Conservation (phyloP, 345 rosid species). For the Noccaea bulbosa region DNA sequence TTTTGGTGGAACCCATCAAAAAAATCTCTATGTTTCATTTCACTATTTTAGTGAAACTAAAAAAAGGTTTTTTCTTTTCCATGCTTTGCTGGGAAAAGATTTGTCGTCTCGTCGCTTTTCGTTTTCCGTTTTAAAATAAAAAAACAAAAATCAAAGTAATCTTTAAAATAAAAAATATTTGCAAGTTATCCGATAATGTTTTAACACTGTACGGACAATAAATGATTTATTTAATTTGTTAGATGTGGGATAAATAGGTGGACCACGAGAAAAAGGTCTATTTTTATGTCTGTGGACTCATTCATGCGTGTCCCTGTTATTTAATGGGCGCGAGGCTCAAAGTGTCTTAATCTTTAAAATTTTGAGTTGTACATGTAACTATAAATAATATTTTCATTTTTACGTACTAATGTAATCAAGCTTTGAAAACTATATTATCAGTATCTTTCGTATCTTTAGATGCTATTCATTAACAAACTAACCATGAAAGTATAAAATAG, state of each 20-base stretch:
- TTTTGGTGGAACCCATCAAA: conserved; percentile 33
- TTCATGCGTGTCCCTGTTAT: conserved; percentile 43
- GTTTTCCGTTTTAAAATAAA: conserved; percentile 1
- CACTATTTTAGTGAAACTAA: conserved; percentile 34
- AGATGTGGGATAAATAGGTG: conserved; percentile 46
- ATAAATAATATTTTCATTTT: no score
- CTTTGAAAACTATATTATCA: no score
- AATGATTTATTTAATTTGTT: conserved; percentile 14
- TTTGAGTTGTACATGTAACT: no score
- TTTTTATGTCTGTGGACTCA: conserved; percentile 34
- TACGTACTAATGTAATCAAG: no score
- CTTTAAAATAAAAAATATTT: neutral
- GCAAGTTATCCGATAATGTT: conserved; percentile 28
- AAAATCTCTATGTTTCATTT: conserved; percentile 11
- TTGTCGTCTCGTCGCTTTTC: conserved; percentile 45
- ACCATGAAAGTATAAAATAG: no score
- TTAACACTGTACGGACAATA: conserved; percentile 55
- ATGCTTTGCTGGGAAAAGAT: conserved; percentile 37
- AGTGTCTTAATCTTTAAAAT: no score
- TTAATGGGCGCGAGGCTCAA: no score
- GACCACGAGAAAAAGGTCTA: conserved; percentile 36
- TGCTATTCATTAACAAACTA: no score
- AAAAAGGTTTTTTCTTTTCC: conserved; percentile 10
- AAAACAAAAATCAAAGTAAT: conserved; percentile 9
- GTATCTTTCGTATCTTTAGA: no score